Evolutionary conservation across 176 grass and related monocot species (phyloP), one percentile per base, ranked within the genome.

Genomic region (Zoysia japonica): DNA sequence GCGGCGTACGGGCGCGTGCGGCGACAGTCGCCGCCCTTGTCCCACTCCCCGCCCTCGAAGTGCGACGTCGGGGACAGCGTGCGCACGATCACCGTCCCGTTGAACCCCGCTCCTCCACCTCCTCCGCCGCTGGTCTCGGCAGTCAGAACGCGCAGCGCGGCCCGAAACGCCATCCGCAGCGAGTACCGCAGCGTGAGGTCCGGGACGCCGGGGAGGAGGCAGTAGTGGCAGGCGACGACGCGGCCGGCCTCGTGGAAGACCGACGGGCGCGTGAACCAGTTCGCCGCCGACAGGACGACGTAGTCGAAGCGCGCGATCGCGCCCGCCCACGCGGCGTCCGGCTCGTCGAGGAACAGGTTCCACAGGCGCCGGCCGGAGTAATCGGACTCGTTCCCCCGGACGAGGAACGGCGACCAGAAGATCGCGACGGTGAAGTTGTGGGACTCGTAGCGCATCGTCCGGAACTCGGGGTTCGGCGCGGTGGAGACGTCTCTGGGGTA

Each of bases 11-110:
- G 91, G 40, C 57, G 57, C 35, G 43, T 89, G 40, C 87, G 79
- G 4, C 83, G 63, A 71, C 94, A 97, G 67, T 90, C 72, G 12
- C 86, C 91, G 11, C 87, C 91, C 53, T 67, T 85, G 87, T 97
- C 67, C 94, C 88, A 93, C 45, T 78, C 82, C 5, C 94, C 94
- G 45, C 86, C 86, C 84, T 97, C 90, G 62, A 93, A 97, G 82
- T 97, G 93, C 63, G 28, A 28, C 28, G 74, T 68, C 49, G 90
- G 87, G 61, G 93, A 83, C 68, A 93, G 73, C 14, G 93, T 93
- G 13, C 80, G 70, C 71, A 91, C 12, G 40, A 97, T 66, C 9
- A 78, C 43, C 48, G 68, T 79, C 9, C 89, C 89, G 12, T 7
- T 7, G 57, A 79, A 82, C 1, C 44, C 28, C 28, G 28, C 28